These are phyloP conservation scores for Cubamyces lactineus DNA, from an alignment of 768 basidiomycete genomes.

Conservation along the genomic window DNA sequence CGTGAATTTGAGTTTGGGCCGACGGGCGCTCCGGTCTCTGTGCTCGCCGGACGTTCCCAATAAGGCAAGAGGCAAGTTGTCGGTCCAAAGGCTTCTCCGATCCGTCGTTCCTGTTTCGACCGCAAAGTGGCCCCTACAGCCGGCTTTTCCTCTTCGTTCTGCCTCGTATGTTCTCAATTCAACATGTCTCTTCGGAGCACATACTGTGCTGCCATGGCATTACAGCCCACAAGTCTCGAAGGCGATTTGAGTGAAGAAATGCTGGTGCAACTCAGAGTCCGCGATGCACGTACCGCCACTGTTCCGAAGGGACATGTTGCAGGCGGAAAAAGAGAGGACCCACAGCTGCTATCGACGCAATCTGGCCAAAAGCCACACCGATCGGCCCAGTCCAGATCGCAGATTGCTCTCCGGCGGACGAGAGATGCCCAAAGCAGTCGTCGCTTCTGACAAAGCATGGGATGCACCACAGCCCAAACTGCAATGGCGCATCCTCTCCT, in stretches of 20 bases:
- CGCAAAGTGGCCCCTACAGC: neutral
- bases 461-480: neutral
- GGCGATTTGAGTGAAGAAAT: neutral
- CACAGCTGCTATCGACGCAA: neutral
- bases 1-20: neutral
- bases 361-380: neutral
- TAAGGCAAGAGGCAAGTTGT: neutral
- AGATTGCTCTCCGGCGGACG: neutral
- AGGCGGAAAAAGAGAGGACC: conserved; percentile 2
- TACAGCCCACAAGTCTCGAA: neutral
- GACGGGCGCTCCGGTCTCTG: neutral
- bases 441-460: conserved; percentile 1
- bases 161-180: no score
- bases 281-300: neutral
- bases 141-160: neutral
- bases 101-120: neutral
- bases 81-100: neutral
- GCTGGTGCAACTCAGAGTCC: no score
- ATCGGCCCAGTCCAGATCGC: neutral
- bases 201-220: no score
- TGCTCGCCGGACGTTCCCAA: neutral
- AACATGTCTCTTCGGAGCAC: no score
- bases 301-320: neutral
- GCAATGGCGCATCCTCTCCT: neutral
- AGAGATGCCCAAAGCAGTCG: neutral